Base-by-base conservation (phyloP, 768 basidiomycete genomes). In the Kwoniella sp. region DNA sequence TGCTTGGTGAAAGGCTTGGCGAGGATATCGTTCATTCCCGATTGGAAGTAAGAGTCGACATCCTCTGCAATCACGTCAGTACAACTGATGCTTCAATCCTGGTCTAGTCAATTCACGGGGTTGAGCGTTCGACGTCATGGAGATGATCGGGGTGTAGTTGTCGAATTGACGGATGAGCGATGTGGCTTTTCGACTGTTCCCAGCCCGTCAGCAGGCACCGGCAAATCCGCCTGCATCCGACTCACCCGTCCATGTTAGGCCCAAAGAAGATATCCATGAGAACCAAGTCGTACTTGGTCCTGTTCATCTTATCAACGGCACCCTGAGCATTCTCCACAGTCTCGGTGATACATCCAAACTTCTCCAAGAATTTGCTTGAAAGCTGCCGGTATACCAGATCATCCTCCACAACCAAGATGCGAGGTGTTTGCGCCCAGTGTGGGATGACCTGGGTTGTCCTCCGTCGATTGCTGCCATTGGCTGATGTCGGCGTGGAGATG, bases 1-100 rank as follows among this genome's bases (percentile, higher is more conserved):
- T 91, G 84, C 72, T 89, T 89, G n/a, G 88, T 93, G 76, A 98
- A 98, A 3, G 93, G 93, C 73, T 98, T 98, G 7, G 91, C 87
- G 15, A 98, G 78, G 51, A 95, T 87, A 75, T 96, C 92, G 73
- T 92, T 96, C 92, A 96, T 96, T 15, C 91, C 86, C 14, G 59
- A 56, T 19, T 57, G 58, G 19, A 65, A 36, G 43, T 64, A 73
- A 29, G 67, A 65, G 39, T 60, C 56, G 47, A 70, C 64, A 36
- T 69, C 71, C 63, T 68, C 69, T 70, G 47, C 27, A 15, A 25
- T n/a, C n/a, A n/a, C n/a, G 22, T 31, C 15, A 9, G 12, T 45
- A 15, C 34, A 47, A 9, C 15, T 11, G 29, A 12, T n/a, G 17
- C 22, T 22, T 15, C 27, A 15, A 40, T 22, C 19, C 8, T 40